phyloP scores from a whole-genome alignment of 139 green algal genomes.

The Ettlia oleoabundans region DNA sequence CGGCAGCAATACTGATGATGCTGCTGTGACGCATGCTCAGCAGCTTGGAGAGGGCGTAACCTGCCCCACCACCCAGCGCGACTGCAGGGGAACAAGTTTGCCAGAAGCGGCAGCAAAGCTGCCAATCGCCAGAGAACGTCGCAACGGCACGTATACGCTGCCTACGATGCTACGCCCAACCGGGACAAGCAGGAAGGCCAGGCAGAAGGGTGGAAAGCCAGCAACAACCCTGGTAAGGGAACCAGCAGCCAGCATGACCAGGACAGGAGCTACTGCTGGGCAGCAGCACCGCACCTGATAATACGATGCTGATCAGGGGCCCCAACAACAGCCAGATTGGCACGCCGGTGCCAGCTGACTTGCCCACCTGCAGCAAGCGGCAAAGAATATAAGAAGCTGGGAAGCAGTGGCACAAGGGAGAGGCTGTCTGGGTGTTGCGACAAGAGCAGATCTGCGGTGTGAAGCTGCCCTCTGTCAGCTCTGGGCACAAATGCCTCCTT shows the following conservation, averaged over 20 bases:
- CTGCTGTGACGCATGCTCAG: constrained; percentile 13
- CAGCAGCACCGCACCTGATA: background rate
- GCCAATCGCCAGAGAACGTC: too few relatives aligned
- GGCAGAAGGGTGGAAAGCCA: background rate
- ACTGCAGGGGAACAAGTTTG: background rate
- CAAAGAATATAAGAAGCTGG: too few relatives aligned
- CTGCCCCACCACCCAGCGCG: constrained; percentile 2
- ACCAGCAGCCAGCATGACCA: background rate
- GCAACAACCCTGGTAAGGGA: background rate
- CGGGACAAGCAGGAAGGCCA: too few relatives aligned
- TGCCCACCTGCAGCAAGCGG: constrained; percentile 8
- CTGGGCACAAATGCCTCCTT: too few relatives aligned
- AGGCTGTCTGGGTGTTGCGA: too few relatives aligned
- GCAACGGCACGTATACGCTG: too few relatives aligned
- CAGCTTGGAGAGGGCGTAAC: constrained; percentile 1
- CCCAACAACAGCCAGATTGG: constrained; percentile 5
- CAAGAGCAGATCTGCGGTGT: too few relatives aligned
- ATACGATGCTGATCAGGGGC: background rate
- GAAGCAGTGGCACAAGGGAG: too few relatives aligned
- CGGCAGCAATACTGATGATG: constrained; percentile 26
- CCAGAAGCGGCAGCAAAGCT: background rate
- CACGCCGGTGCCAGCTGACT: background rate
- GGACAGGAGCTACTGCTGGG: background rate
- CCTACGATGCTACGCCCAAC: too few relatives aligned
- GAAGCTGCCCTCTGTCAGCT: too few relatives aligned